These are phyloP conservation scores for Eustoma russellianum DNA, from an alignment of 257 asterid genomes.

Conservation along the genomic window DNA sequence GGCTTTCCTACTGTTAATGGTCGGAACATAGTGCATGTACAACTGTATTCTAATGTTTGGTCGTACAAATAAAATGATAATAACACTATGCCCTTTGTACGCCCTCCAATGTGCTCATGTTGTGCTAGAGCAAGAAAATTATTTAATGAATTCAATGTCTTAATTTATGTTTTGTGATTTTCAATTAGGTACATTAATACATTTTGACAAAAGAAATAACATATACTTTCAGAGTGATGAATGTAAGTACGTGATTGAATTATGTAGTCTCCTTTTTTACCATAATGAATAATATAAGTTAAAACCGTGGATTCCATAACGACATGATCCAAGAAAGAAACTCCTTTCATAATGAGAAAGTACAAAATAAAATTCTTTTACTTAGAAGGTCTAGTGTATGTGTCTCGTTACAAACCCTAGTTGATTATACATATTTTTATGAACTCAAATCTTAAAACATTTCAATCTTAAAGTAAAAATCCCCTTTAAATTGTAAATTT, in stretches of 20 bases:
- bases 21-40: slow-evolving; percentile 1
- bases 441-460: background rate
- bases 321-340: too few species aligned
- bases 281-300: too few species aligned
- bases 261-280: too few species aligned
- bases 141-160: background rate
- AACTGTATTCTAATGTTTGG: slow-evolving; percentile 1
- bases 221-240: background rate
- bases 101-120: background rate
- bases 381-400: too few species aligned
- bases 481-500: background rate
- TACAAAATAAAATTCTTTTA: too few species aligned
- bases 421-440: too few species aligned
- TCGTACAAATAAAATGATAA: background rate
- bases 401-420: too few species aligned
- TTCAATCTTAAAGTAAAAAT: slow-evolving; percentile 1
- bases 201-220: background rate
- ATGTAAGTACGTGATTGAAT: too few species aligned
- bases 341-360: too few species aligned
- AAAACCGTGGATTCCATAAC: too few species aligned
- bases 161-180: background rate
- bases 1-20: background rate
- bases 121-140: background rate
- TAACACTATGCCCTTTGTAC: background rate
- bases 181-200: background rate